These are phyloP conservation scores for Phylloporus arenicola DNA, from an alignment of 768 basidiomycete genomes.

Conservation along the genomic window DNA sequence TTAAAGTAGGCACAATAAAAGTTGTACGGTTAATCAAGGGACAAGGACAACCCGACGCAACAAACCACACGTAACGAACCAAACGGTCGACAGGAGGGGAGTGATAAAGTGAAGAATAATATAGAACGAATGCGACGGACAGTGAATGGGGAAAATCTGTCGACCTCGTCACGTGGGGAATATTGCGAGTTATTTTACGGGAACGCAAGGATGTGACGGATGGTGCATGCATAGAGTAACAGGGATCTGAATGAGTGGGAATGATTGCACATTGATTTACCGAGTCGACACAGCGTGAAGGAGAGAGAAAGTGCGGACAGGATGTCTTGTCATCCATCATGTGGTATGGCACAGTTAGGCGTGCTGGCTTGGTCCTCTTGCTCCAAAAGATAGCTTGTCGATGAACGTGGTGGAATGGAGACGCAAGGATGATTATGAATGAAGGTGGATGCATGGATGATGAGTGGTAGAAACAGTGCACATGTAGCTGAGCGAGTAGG, in stretches of 20 bases:
- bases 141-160: constrained; percentile 44
- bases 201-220: constrained; percentile 43
- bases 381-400: constrained; percentile 42
- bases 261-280: constrained; percentile 33
- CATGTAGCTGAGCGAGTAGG: constrained; percentile 56
- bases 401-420: constrained; percentile 43
- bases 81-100: constrained; percentile 32
- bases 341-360: constrained; percentile 19
- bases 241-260: constrained; percentile 38
- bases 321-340: constrained; percentile 10
- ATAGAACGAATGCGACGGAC: constrained; percentile 55
- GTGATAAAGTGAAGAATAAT: constrained; percentile 84
- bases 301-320: constrained; percentile 9
- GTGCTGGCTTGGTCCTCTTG: constrained; percentile 12
- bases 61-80: constrained; percentile 32
- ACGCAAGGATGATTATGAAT: constrained; percentile 52
- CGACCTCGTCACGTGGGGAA: constrained; percentile 47
- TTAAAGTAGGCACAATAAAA: constrained; percentile 32
- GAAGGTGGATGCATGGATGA: constrained; percentile 58
- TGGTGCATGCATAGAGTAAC: constrained; percentile 55
- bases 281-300: constrained; percentile 14
- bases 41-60: constrained; percentile 27
- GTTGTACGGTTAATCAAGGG: constrained; percentile 22
- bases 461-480: constrained; percentile 61
- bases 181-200: constrained; percentile 40